Evolutionary conservation across 1,139 yeast species (phyloP), one percentile per base, ranked within the genome.

Genomic region (Sugiyamaella paludigena): DNA sequence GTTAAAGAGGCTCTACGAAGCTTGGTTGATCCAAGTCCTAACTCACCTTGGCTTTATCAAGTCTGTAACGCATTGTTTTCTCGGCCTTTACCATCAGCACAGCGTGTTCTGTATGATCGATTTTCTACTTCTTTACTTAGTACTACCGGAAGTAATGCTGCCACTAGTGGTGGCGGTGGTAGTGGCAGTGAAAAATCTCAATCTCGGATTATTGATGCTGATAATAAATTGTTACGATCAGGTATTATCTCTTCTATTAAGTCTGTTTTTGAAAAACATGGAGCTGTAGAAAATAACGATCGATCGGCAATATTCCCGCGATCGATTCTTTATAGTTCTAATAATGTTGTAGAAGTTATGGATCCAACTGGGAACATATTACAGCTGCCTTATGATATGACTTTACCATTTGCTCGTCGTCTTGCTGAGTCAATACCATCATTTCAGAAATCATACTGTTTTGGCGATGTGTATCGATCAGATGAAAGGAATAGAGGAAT

Each of bases 21-120:
- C 30, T 70, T 92, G 53, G 86, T 94, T 0, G 92, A 88, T 62
- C 59, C 69, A 4, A 61, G 60, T 43, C 94, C 96, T 0, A 83
- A 94, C 0, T 87, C 96, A 0, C 92, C 96, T 0, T 88, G 96
- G 95, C 92, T 91, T 58, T 87, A 83, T 56, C 95, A 88, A 66
- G 96, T 92, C 0, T 77, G 96, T 61, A 87, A 84, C 52, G 84
- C 94, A 0, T 69, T 92, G 36, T 92, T 92, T 64, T 76, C 84
- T 27, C 94, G 87, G 57, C 89, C 96, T 0, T 83, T 87, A 57
- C 83, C 83, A 66, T 73, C 85, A 52, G 95, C 96, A 0, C 81
- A 83, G 57, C 96, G 87, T 63, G 77, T 87, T 12, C 72, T 91
- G 60, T 92, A 84, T 67, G 97, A 89, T 55, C 76, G 79, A 41